Evolutionary conservation across 768 basidiomycete genomes (phyloP), one percentile per base, ranked within the genome.

Genomic region (Rhodotorula babjevae): DNA sequence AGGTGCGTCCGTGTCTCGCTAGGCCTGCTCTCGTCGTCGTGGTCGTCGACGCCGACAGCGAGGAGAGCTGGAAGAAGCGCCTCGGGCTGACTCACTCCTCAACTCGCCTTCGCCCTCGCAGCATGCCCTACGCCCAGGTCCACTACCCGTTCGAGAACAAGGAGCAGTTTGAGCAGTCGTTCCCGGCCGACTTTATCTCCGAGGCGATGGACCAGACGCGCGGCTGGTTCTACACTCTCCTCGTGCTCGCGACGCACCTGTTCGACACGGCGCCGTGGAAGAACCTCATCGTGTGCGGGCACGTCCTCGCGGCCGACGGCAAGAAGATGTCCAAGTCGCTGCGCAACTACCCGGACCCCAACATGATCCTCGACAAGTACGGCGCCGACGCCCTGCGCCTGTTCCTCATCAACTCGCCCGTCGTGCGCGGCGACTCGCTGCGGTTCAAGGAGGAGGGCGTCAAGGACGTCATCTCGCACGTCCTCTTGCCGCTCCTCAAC

Each of bases 271-370:
- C 96, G 4, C 95, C 96, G 8, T 98, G 96, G 95, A 92, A 94
- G 84, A 99, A 99, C 81, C 83, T 99, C 78, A 96, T 98, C 73
- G 92, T 93, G 58, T 92, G 90, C 50, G 96, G 96, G 74, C 88
- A 98, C 65, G 93, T 99, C 47, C 88, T 99, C 62, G 96, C 95
- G 59, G 56, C 50, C 4, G 94, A 99, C 77, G 96, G 96, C 66
- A 96, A 94, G 85, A 99, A 99, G 84, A 99, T 99, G 96, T 93
- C 91, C 83, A 99, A 99, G 83, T 94, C 91, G 81, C 83, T 94
- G 69, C 88, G 88, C 81, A 99, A 99, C 82, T 99, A 93, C 81
- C 94, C 96, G 36, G 96, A 99, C 80, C 96, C 96, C 15, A 92
- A 88, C 81, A 76, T 93, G 63, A 86, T 98, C 81, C 88, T 99